Percentiles rank a stretch among this genome's conserved stretches.
These are phyloP conservation scores for Backusella westeae DNA, from an alignment of 192 early-diverging fungal genomes.

Conservation along the genomic window DNA sequence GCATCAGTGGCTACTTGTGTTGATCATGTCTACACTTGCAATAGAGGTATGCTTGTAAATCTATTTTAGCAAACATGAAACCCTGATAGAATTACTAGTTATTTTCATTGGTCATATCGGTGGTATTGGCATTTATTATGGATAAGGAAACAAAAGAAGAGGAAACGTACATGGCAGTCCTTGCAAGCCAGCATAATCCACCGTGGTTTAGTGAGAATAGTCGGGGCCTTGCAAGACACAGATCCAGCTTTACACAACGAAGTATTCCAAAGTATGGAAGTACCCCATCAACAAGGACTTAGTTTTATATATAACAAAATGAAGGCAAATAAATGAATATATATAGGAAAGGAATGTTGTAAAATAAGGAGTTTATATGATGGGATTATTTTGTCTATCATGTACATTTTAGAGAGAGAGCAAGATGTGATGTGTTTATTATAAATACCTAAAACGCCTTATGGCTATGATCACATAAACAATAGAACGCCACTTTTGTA, in stretches of 20 bases:
- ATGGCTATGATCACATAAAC: constrained; percentile 3
- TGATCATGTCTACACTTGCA: neutral
- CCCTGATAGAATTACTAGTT: neutral
- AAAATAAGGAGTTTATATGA: neutral
- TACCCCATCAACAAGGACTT: neutral
- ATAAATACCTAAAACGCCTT: neutral
- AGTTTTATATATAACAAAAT: neutral
- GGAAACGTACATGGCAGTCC: constrained; percentile 14
- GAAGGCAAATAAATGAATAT: neutral
- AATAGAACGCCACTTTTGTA: constrained; percentile 2
- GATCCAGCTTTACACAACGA: neutral
- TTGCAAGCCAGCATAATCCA: constrained; percentile 6
- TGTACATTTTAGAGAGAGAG: neutral
- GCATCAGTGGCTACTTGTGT: constrained; percentile 12
- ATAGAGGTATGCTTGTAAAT: neutral
- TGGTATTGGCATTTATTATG: constrained; percentile 14
- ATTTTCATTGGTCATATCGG: neutral
- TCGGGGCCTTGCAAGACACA: constrained; percentile 9
- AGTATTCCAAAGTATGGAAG: constrained; percentile 18
- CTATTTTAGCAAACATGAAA: neutral
- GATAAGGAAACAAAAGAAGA: constrained; percentile 17
- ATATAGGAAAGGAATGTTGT: neutral
- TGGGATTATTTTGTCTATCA: neutral
- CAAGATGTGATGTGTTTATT: neutral
- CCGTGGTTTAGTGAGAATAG: constrained; percentile 7